Evolutionary conservation across 2,329 filamentous ascomycete genomes (phyloP).

Genomic region (Hymenoscyphus occultus): DNA sequence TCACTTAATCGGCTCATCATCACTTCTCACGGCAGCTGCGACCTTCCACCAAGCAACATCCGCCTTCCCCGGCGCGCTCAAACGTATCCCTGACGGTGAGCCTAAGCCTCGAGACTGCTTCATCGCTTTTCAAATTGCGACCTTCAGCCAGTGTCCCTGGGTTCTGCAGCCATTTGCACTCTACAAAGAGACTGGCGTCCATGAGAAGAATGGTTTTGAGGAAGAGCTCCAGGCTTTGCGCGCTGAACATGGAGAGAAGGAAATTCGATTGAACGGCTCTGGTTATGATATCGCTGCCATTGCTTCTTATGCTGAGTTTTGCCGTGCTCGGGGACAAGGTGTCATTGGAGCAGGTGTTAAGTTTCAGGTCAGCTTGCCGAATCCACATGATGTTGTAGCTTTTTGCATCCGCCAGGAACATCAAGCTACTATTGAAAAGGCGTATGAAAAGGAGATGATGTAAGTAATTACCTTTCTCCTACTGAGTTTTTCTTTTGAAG

Average conservation of each 20-base stretch:
- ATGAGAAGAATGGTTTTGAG: not conserved
- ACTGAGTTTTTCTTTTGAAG: not conserved
- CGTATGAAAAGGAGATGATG: slow-evolving; percentile 33
- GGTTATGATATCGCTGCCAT: slow-evolving; percentile 35
- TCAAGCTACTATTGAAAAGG: slow-evolving; percentile 30
- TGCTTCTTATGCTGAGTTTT: slow-evolving; percentile 33
- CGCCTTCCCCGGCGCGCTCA: slow-evolving; percentile 36
- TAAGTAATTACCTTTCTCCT: slow-evolving; percentile 8
- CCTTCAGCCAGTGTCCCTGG: slow-evolving; percentile 31
- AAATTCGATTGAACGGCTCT: not conserved
- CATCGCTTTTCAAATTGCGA: slow-evolving; percentile 36
- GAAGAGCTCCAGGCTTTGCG: not conserved
- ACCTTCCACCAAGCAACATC: slow-evolving; percentile 36
- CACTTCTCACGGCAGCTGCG: slow-evolving; percentile 35
- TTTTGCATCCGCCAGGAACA: slow-evolving; percentile 24
- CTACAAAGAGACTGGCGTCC: not conserved
- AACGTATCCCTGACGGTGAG: slow-evolving; percentile 43
- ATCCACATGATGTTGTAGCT: slow-evolving; percentile 28
- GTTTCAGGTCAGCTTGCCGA: slow-evolving; percentile 39
- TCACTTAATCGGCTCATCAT: slow-evolving; percentile 40
- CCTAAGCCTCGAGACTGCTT: slow-evolving; percentile 38
- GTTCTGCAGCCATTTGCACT: slow-evolving; percentile 16
- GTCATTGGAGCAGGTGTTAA: slow-evolving; percentile 30
- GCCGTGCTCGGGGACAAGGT: slow-evolving; percentile 22
- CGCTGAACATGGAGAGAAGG: not conserved